Conservation (phyloP, 1,284 basidiomycete species). For the Leccinum solheimii region DNA sequence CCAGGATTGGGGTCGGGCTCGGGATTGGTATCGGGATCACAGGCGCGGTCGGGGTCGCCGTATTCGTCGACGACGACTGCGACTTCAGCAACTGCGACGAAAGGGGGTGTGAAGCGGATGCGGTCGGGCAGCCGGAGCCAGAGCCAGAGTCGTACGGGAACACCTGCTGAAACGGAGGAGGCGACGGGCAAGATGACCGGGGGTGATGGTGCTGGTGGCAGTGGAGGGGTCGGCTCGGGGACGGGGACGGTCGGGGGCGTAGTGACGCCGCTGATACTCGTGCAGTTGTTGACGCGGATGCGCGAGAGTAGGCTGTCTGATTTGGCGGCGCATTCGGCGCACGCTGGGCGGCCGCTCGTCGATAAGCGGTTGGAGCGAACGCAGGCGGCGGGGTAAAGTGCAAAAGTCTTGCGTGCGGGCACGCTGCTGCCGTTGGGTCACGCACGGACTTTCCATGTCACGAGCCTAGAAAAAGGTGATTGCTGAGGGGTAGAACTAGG, state of each 20-base stretch:
- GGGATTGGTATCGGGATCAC: not conserved
- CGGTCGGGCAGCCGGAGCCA: constrained; percentile 26
- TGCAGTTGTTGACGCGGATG: constrained; percentile 62
- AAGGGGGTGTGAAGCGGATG: constrained; percentile 23
- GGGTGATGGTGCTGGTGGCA: not conserved
- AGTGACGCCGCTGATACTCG: constrained; percentile 56
- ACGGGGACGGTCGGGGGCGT: constrained; percentile 12
- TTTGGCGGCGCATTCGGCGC: constrained; percentile 49
- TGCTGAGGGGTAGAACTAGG: too few relatives aligned
- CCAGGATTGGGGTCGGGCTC: not conserved
- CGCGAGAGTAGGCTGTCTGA: constrained; percentile 66
- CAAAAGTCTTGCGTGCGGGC: not conserved
- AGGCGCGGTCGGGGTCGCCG: constrained; percentile 14
- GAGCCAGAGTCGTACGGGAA: constrained; percentile 25
- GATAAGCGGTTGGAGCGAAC: constrained; percentile 71
- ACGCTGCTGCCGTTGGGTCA: too few relatives aligned
- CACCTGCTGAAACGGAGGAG: constrained; percentile 21
- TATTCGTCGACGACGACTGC: constrained; percentile 18
- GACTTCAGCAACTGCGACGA: not conserved
- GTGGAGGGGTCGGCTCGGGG: not conserved
- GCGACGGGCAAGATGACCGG: constrained; percentile 11
- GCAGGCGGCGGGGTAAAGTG: constrained; percentile 54
- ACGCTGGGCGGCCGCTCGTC: constrained; percentile 45
- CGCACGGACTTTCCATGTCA: too few relatives aligned
- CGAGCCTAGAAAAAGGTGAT: too few relatives aligned